phyloP scores from a whole-genome alignment of 257 asterid genomes.

The Sherardia arvensis region DNA sequence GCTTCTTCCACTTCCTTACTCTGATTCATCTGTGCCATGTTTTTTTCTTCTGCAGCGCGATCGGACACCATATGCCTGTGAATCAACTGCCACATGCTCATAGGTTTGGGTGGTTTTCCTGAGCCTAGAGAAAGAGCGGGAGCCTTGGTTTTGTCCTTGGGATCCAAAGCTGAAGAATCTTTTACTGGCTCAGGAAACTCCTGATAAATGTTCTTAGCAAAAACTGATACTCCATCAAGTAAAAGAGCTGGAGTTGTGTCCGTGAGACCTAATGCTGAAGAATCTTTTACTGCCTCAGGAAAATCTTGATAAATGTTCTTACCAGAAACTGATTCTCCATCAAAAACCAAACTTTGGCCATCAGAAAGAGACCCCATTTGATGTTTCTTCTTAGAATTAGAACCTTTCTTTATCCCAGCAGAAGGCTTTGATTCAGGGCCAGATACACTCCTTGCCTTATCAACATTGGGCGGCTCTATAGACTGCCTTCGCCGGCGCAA shows the following conservation, averaged over 20 bases:
- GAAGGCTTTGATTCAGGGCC: slow-evolving; percentile 13
- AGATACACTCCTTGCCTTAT: slow-evolving; percentile 20
- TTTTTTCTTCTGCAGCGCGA: slow-evolving; percentile 16
- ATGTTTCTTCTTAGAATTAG: slow-evolving; percentile 7
- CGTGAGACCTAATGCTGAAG: too few relatives aligned
- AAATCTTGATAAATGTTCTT: slow-evolving; percentile 30
- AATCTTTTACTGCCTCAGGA: too few relatives aligned
- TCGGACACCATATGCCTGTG: slow-evolving; percentile 28
- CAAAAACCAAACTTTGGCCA: slow-evolving; percentile 28
- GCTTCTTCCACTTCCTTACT: slow-evolving; percentile 19
- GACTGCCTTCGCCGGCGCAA: slow-evolving; percentile 29
- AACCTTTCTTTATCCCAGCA: slow-evolving; percentile 21
- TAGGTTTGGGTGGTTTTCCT: slow-evolving; percentile 4
- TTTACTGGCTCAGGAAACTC: slow-evolving; percentile 26
- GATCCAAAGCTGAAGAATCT: slow-evolving; percentile 23
- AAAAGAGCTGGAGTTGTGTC: not conserved
- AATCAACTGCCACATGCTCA: slow-evolving; percentile 36
- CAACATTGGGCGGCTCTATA: slow-evolving; percentile 33
- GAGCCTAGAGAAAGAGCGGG: not conserved
- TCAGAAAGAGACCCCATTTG: slow-evolving; percentile 9
- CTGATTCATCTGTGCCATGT: slow-evolving; percentile 10
- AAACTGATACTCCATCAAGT: slow-evolving; percentile 46
- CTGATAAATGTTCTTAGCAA: slow-evolving; percentile 32
- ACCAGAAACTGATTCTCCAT: slow-evolving; percentile 45
- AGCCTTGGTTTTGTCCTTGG: slow-evolving; percentile 13